Evolutionary conservation across 1,284 basidiomycete genomes (phyloP), one percentile per base, ranked within the genome.

Genomic region (Microbotryum violaceum): DNA sequence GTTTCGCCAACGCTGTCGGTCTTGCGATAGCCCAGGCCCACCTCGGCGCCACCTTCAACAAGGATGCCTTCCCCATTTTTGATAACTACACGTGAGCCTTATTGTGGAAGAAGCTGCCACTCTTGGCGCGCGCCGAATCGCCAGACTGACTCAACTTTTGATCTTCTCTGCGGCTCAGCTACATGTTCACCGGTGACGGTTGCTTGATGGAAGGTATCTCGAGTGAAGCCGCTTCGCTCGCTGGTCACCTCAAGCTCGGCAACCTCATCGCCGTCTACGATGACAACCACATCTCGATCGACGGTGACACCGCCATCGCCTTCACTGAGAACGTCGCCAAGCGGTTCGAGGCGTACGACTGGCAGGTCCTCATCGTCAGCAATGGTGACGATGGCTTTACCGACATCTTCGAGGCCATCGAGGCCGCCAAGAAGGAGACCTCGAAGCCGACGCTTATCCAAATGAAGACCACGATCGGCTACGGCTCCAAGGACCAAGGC

Each of bases 171-270:
- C 25, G 62, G 89, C 88, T 12, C 14, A 25, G 29, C 61, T 67
- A 67, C 66, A 71, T 86, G 58, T 92, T 96, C 80, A 82, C 84
- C 64, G 92, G 92, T 75, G 92, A 97, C 77, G 92, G 92, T 61
- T 96, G 92, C 79, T 81, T 97, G 68, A 91, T 92, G 87, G 92
- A 97, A 78, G 92, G 92, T 82, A 86, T 97, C 71, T 82, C 91
- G 25, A 83, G 83, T 70, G 92, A 97, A 77, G 90, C 92, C 31
- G 87, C 87, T 67, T 91, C 89, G 74, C 82, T 96, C 67, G 92
- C 91, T 64, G 92, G 89, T 70, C 92, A 97, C 78, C 81, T 97
- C 71, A 85, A 91, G 77, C 83, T 97, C 60, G 89, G 88, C 65
- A 97, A 94, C 79, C 81, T 97, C 70, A 87, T 97, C 74, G 88